These are phyloP conservation scores for Endoconidiophora polonica DNA, from an alignment of 2,329 filamentous ascomycete species.

Conservation along the genomic window DNA sequence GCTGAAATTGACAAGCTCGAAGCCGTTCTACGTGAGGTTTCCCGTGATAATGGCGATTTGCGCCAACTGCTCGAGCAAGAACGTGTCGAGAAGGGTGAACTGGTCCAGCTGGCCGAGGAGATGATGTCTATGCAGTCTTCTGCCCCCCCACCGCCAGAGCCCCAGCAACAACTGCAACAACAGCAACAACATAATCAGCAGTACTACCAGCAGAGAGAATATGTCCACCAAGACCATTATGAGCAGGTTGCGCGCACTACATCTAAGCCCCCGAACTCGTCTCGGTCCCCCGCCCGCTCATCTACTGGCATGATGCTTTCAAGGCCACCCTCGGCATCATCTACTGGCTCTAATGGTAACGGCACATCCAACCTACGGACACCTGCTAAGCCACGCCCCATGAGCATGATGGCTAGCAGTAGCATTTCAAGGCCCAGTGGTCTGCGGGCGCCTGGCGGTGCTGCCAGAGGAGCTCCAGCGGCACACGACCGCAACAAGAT, in stretches of 20 bases:
- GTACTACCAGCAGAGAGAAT: slow-evolving; percentile 13
- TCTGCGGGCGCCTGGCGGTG: slow-evolving; percentile 41
- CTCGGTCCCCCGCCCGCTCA: slow-evolving; percentile 15
- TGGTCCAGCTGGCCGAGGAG: slow-evolving; percentile 68
- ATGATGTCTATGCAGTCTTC: slow-evolving; percentile 55
- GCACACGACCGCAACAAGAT: slow-evolving; percentile 28
- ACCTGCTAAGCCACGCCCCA: slow-evolving; percentile 22
- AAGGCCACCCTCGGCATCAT: slow-evolving; percentile 11
- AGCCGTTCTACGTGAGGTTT: slow-evolving; percentile 52
- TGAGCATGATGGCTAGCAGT: slow-evolving; percentile 30
- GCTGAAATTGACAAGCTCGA: slow-evolving; percentile 61
- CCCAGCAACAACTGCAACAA: slow-evolving; percentile 5
- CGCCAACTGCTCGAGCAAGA: slow-evolving; percentile 53
- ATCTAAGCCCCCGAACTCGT: slow-evolving; percentile 15
- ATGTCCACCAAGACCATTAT: slow-evolving; percentile 14
- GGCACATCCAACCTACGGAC: slow-evolving; percentile 14
- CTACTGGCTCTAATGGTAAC: slow-evolving; percentile 10
- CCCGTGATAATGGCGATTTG: slow-evolving; percentile 51
- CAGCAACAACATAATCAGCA: background rate
- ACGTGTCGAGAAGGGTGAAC: slow-evolving; percentile 67
- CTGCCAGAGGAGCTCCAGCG: slow-evolving; percentile 17
- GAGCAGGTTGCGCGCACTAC: slow-evolving; percentile 15
- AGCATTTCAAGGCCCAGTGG: slow-evolving; percentile 40
- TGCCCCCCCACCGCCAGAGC: slow-evolving; percentile 13
- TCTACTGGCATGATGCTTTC: slow-evolving; percentile 3